Conservation (phyloP, 2,329 filamentous ascomycete genomes). For the Botrytis byssoidea region DNA sequence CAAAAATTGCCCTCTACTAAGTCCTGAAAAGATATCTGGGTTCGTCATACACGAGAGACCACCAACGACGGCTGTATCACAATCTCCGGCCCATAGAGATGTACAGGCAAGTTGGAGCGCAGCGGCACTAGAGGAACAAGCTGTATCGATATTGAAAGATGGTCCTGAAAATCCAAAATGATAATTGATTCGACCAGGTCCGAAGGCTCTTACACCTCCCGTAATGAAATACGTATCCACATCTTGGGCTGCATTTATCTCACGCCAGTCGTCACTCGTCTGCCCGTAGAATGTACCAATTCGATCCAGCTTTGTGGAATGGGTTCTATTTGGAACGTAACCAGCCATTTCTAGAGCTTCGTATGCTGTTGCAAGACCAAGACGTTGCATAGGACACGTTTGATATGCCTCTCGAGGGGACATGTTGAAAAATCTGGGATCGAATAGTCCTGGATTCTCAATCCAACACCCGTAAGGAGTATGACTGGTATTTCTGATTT, state of each 20-base stretch:
- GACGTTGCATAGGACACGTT: constrained; percentile 77
- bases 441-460: constrained; percentile 73
- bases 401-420: constrained; percentile 77
- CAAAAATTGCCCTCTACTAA: constrained; percentile 38
- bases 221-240: constrained; percentile 39
- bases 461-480: constrained; percentile 72
- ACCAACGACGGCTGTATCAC: constrained; percentile 38
- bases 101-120: constrained; percentile 38
- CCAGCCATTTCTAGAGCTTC: constrained; percentile 81
- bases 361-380: constrained; percentile 74
- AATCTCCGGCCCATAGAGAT: constrained; percentile 36
- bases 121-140: constrained; percentile 44
- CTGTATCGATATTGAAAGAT: constrained; percentile 43
- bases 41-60: constrained; percentile 37
- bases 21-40: constrained; percentile 37
- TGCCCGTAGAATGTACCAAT: constrained; percentile 39
- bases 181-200: constrained; percentile 42
- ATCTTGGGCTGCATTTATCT: constrained; percentile 37
- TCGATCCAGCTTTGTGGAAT: constrained; percentile 44
- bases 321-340: constrained; percentile 52
- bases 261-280: constrained; percentile 39
- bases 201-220: constrained; percentile 38
- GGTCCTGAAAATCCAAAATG: constrained; percentile 47
- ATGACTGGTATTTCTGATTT: constrained; percentile 63
- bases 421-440: constrained; percentile 86